Base-by-base conservation (phyloP, 768 basidiomycete genomes). In the Boletus subparvulus region DNA sequence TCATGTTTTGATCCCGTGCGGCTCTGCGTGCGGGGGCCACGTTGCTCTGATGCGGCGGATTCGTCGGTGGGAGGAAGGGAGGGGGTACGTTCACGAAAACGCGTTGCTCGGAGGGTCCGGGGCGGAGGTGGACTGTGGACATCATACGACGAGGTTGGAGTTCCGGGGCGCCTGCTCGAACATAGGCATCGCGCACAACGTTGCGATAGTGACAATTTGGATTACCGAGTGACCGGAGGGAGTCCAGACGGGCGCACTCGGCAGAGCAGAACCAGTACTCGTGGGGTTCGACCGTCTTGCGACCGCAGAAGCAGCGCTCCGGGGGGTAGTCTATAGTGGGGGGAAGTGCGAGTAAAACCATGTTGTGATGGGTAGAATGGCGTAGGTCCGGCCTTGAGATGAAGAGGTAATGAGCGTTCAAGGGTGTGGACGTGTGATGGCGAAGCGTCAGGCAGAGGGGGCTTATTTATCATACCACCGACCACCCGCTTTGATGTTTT, bases 261-360 rank as follows among this genome's bases (percentile, higher is more conserved):
- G 54, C 56, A 17, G 71, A 71, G 39, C 70, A 71, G 45, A 59
- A 73, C 56, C 58, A 71, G 43, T 63, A 68, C 0, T 73, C 69
- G 37, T 71, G 70, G 12, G 50, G 59, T 48, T 62, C 52, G 0
- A 59, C 41, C 0, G 70, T 71, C 37, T 41, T 46, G 13, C 39
- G 55, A 16, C 71, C 72, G 13, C 70, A 73, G 44, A 65, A 64
- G 43, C 70, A 71, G 16, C 56, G 32, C 19, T 65, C 49, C 0
- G 60, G 60, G 28, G 59, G 43, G 17, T 52, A 36, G 12, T 66
- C 61, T 21, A 60, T 33, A 8, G 32, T 19, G 17, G 56, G 57
- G 4, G 55, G 59, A 44, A 60, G 50, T 35, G 17, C 13, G 11
- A 50, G 17, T 4, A 48, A 13, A n/a, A 51, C 13, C 55, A 61